Evolutionary conservation across 2,329 filamentous ascomycete genomes (phyloP).

Genomic region (Colletotrichum salicis): DNA sequence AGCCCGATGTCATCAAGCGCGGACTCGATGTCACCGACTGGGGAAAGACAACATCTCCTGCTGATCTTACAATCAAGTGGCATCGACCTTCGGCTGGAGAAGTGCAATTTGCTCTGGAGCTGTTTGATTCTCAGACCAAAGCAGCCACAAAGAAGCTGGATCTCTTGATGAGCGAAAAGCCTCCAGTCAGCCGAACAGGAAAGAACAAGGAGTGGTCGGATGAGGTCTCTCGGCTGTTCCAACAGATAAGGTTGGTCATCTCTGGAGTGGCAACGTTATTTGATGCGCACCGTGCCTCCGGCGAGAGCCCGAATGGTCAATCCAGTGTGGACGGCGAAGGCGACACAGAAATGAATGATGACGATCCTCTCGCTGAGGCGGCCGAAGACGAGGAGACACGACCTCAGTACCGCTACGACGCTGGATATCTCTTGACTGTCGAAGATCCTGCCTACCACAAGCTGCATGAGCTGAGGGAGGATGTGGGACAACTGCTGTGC

Average conservation of each 20-base stretch:
- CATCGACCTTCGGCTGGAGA: slow-evolving; percentile 85
- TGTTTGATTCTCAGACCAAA: slow-evolving; percentile 86
- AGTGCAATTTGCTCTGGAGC: slow-evolving; percentile 86
- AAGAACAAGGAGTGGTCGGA: slow-evolving; percentile 99
- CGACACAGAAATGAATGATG: slow-evolving; percentile 51
- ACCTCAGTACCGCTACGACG: slow-evolving; percentile 87
- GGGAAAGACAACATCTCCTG: slow-evolving; percentile 80
- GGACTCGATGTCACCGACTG: slow-evolving; percentile 84
- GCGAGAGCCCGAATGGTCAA: slow-evolving; percentile 49
- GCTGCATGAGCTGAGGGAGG: slow-evolving; percentile 83
- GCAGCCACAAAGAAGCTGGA: slow-evolving; percentile 80
- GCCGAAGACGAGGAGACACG: slow-evolving; percentile 84
- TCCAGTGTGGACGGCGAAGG: slow-evolving; percentile 62
- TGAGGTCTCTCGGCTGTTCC: slow-evolving; percentile 89
- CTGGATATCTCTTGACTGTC: slow-evolving; percentile 81
- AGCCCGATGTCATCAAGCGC: slow-evolving; percentile 75
- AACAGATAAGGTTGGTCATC: slow-evolving; percentile 86
- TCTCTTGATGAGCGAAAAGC: slow-evolving; percentile 82
- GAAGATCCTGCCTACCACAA: slow-evolving; percentile 71
- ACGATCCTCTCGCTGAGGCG: slow-evolving; percentile 69
- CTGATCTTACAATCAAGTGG: slow-evolving; percentile 87
- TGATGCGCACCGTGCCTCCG: slow-evolving; percentile 78
- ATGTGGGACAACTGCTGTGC: slow-evolving; percentile 83
- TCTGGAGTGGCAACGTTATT: slow-evolving; percentile 92
- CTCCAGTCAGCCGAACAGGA: slow-evolving; percentile 87